Conservation (phyloP, 2,329 filamentous ascomycete genomes). For the Drechslera avenae region DNA sequence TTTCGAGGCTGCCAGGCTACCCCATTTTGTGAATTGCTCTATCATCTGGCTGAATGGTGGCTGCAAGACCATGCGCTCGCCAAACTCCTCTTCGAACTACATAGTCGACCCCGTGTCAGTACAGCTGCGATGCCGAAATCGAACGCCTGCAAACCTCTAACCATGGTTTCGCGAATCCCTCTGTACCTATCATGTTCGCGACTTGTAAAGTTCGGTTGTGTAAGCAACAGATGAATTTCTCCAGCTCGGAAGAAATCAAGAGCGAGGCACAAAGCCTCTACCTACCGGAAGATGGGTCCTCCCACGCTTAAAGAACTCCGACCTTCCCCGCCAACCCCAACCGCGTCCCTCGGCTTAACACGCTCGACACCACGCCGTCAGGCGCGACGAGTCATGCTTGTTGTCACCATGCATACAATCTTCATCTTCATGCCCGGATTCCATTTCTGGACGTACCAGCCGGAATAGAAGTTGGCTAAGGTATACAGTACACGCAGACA, state of each 20-base stretch:
- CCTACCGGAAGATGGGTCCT: no score
- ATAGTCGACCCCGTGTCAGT: background rate
- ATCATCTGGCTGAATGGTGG: constrained; percentile 28
- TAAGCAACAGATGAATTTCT: background rate
- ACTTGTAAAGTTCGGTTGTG: constrained; percentile 11
- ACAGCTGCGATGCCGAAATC: constrained; percentile 13
- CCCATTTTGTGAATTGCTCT: constrained; percentile 22
- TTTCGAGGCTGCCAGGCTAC: constrained; percentile 25
- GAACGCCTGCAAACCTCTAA: constrained; percentile 26
- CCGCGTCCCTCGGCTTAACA: constrained; percentile 4
- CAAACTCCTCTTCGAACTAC: constrained; percentile 42
- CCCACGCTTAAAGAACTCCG: constrained; percentile 35
- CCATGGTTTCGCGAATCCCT: constrained; percentile 38
- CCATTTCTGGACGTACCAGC: background rate
- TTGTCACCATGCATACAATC: constrained; percentile 9
- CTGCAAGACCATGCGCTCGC: constrained; percentile 33
- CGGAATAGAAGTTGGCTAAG: no score
- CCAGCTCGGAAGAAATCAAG: background rate
- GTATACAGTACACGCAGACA: no score
- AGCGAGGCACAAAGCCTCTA: background rate
- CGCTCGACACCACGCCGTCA: constrained; percentile 5
- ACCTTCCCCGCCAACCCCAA: constrained; percentile 18
- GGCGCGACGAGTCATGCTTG: constrained; percentile 23
- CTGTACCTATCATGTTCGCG: constrained; percentile 11
- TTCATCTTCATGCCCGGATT: constrained; percentile 3